Base-by-base conservation (phyloP, 371 early-diverging fungal genomes). In the Mortierella sp. region DNA sequence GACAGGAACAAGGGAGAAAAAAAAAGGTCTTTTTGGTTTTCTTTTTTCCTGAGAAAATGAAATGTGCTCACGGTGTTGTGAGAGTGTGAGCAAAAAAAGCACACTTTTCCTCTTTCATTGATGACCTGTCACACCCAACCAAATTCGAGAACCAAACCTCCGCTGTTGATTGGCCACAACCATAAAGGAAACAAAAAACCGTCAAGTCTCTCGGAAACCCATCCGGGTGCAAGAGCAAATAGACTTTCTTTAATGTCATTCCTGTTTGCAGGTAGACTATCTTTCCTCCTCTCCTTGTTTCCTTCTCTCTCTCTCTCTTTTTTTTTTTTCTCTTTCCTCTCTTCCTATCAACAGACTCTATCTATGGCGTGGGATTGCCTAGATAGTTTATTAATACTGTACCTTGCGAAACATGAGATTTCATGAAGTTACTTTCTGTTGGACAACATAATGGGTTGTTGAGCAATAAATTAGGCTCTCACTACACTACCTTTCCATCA, bases 51-150 rank as follows among this genome's bases (percentile, higher is more conserved):
- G 61, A 40, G 36, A 40, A 21, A 36, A 60, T 19, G 38, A 33
- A 21, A 41, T 28, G 24, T 32, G 58, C 16, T 33, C 21, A 32
- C 33, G 11, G 24, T 22, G 19, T 32, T 7, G 19, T 33, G 16
- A 11, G 36, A 32, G 32, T 33, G 33, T 9, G 58, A 24, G 58
- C 32, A 28, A 15, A 11, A 15, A 43, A 15, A 43, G 43, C 43
- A 43, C 2, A 43, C 9, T 24, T 33, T 58, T 24, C 32, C 32
- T 52, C 8, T 52, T 48, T 1, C 19, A 13, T 28, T 9, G 28
- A 28, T 28, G 28, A 28, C 28, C 28, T 24, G 59, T 59, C 59
- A 59, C 59, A 59, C 28, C 59, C 59, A 59, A 40, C 59, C 59
- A 59, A 38, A 15, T n/a, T 24, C 33, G 13, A 58, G 9, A 9